These are phyloP conservation scores for Leishmania martiniquensis DNA, from an alignment of 208 protist genomes.

Conservation along the genomic window DNA sequence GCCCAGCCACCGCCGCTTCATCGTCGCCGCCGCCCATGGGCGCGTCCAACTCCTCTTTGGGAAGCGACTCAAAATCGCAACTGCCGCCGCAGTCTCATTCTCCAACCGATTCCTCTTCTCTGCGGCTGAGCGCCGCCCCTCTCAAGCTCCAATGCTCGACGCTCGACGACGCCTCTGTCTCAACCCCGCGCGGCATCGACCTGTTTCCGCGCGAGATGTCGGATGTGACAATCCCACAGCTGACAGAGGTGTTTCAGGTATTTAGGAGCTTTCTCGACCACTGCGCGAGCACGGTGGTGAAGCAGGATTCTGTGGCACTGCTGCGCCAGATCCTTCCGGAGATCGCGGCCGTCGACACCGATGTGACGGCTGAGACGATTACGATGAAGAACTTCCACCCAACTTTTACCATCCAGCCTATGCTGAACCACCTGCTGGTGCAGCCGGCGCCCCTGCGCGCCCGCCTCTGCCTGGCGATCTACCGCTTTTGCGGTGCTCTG, in stretches of 20 bases:
- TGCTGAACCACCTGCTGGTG: constrained; percentile 57
- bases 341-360: constrained; percentile 37
- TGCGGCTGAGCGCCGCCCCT: constrained; percentile 3
- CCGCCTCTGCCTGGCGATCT: constrained; percentile 70
- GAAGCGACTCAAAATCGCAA: constrained; percentile 1
- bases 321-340: constrained; percentile 32
- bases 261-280: constrained; percentile 39
- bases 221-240: constrained; percentile 41
- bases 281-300: constrained; percentile 28
- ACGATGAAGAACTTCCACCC: constrained; percentile 36
- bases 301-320: constrained; percentile 33
- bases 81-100: constrained; percentile 17
- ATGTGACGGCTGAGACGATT: constrained; percentile 22
- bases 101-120: background rate
- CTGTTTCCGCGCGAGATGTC: constrained; percentile 36
- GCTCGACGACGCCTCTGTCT: constrained; percentile 14
- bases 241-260: constrained; percentile 46
- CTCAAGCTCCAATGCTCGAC: constrained; percentile 16
- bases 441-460: constrained; percentile 58
- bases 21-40: background rate
- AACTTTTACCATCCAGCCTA: constrained; percentile 34
- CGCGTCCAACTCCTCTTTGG: background rate
- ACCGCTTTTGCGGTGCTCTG: constrained; percentile 67
- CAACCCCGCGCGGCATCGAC: constrained; percentile 12
- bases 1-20: background rate